phyloP scores from a whole-genome alignment of 805 yeast species.

The Sugiyamaella americana region DNA sequence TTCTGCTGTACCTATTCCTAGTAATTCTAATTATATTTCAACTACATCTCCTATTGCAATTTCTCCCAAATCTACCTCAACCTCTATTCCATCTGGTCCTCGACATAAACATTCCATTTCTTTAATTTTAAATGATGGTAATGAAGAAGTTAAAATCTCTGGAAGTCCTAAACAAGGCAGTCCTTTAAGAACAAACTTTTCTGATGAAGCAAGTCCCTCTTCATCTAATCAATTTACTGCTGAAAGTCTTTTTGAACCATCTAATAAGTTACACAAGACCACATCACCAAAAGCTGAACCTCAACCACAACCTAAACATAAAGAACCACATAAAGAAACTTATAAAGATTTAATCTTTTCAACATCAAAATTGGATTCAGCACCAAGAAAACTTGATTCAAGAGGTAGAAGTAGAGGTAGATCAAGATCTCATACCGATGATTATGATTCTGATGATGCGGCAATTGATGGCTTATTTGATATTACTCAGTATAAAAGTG shows the following conservation, averaged over 20 bases:
- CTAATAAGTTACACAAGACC: neutral
- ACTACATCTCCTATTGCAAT: neutral
- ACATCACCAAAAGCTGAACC: neutral
- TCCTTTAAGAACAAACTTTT: neutral
- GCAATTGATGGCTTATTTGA: slow-evolving; percentile 1
- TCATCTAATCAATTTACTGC: slow-evolving; percentile 1
- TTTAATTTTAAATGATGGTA: slow-evolving; percentile 7
- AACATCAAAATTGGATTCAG: neutral
- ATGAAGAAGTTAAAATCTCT: slow-evolving; percentile 1
- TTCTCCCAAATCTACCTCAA: neutral
- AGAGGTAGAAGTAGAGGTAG: neutral
- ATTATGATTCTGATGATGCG: neutral
- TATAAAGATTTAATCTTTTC: neutral
- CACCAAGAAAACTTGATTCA: no score
- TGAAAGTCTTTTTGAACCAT: slow-evolving; percentile 9
- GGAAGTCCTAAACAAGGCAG: no score
- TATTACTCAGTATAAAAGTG: slow-evolving; percentile 9
- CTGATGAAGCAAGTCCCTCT: neutral
- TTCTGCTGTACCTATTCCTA: no score
- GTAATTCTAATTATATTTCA: neutral
- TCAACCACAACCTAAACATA: neutral
- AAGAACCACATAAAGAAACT: neutral
- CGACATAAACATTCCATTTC: slow-evolving; percentile 7
- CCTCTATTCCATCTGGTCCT: neutral
- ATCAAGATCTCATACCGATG: slow-evolving; percentile 3